Base-by-base conservation (phyloP, 306 rosid genomes). In the Acmispon strigosus region DNA sequence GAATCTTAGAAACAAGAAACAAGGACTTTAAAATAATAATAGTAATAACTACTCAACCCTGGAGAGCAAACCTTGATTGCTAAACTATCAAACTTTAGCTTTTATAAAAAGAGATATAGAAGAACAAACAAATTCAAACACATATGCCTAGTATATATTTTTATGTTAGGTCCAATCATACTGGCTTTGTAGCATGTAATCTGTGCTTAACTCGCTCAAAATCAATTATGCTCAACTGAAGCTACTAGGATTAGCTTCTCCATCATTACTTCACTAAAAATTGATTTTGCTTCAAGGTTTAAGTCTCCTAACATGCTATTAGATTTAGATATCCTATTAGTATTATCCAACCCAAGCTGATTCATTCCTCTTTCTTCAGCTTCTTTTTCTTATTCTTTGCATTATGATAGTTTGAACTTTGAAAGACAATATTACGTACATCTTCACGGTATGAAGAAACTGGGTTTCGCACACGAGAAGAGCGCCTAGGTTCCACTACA, bases 401-500 rank as follows among this genome's bases (percentile, higher is more conserved):
- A 27, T 7, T 69, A 13, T 54, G 43, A 43, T 18, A 37, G 19
- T 17, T 58, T 43, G 24, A 62, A 68, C 53, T 36, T 58, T 62
- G 29, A 54, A 45, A 61, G 43, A 61, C 10, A 19, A 49, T 8
- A 44, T n/a, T 36, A 57, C 84, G 71, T 64, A 85, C 92, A 0
- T 87, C 89, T 17, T 87, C 84, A 14, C 48, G 44, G 62, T 87
- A 89, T 0, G 90, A 57, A 57, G 66, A 39, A 73, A 77, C 79
- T 16, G 85, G 65, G 37, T 81, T 83, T 61, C 96, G 83, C 5
- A 16, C 70, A 1, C 87, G 87, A 19, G 87, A 56, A 71, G 92
- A 86, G 4, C 92, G 85, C 69, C 92, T 87, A 13, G 82, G 92
- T 63, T 86, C 92, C 32, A 51, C 62, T 4, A 12, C 68, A 10